Base-by-base conservation (phyloP, 192 early-diverging fungal genomes). In the Hyaloraphidium curvatum region DNA sequence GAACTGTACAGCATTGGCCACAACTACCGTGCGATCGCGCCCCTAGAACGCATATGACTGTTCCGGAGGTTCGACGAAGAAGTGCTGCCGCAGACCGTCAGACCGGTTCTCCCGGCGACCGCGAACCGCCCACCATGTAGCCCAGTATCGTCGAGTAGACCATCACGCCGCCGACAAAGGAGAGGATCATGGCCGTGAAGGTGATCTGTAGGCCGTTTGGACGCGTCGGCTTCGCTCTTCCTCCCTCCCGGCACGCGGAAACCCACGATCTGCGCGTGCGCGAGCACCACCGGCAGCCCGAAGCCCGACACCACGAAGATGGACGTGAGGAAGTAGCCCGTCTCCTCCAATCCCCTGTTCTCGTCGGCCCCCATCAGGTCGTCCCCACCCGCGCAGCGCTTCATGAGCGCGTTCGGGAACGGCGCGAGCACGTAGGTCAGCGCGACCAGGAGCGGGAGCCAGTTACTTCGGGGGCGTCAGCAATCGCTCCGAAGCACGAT, bases 371-470 rank as follows among this genome's bases (percentile, higher is more conserved):
- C 55, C 31, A 61, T 52, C 35, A 58, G 61, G 29, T 67, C 66
- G 21, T 54, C 52, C 16, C 55, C 82, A 30, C 79, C 69, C 26
- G 80, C 73, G 43, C 81, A 77, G 29, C 79, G 70, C 43, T 80
- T 77, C 61, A 80, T 87, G 22, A 97, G 57, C 35, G 77, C 79
- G 62, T 97, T 97, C 0, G 93, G 93, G 29, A 93, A 30, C 9
- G 91, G 91, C 17, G 93, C 91, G 56, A 97, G 51, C 19, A 89
- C 73, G 63, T 88, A 97, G 16, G 83, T 91, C 23, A 91, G 80
- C 4, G 91, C 89, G 33, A 94, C 91, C 31, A 91, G 74, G 31
- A 97, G 68, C 16, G 91, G 87, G 74, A 86, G 85, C 93, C 93
- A 97, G 63, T 89, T 94, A 61, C 86, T 88, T n/a, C n/a, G n/a